Evolutionary conservation across 2,329 filamentous ascomycete genomes (phyloP).

Genomic region (Emergomyces orientalis): DNA sequence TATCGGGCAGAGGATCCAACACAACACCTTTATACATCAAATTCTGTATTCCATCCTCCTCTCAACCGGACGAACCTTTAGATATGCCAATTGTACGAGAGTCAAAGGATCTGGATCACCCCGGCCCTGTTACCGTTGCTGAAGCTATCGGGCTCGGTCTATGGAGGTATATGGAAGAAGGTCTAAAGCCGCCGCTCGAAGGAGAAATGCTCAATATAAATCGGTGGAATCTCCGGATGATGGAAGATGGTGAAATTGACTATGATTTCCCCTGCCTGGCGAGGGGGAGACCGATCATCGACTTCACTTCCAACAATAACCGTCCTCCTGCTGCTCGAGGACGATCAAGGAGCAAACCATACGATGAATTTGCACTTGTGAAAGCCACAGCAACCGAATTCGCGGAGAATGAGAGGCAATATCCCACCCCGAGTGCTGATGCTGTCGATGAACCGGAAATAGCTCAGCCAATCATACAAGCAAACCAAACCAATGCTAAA

Average conservation of each 20-base stretch:
- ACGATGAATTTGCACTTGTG: constrained; percentile 58
- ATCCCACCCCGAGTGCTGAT: constrained; percentile 41
- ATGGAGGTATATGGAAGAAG: constrained; percentile 54
- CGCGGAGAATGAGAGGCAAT: constrained; percentile 49
- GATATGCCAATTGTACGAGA: constrained; percentile 50
- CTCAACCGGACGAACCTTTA: constrained; percentile 46
- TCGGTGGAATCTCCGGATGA: constrained; percentile 57
- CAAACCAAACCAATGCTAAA: constrained; percentile 18
- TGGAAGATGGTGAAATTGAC: constrained; percentile 58
- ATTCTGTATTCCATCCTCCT: constrained; percentile 53
- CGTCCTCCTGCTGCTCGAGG: constrained; percentile 45
- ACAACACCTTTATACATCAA: constrained; percentile 53
- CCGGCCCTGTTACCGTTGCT: constrained; percentile 46
- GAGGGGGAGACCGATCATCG: constrained; percentile 48
- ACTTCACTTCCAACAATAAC: constrained; percentile 61
- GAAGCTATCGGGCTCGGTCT: constrained; percentile 55
- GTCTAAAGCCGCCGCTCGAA: constrained; percentile 44
- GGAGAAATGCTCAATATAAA: constrained; percentile 50
- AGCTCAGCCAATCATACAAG: constrained; percentile 14
- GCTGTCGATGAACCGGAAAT: constrained; percentile 20
- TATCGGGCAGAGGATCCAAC: constrained; percentile 51
- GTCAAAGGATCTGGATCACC: constrained; percentile 44
- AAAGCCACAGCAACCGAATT: constrained; percentile 49
- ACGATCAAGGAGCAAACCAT: constrained; percentile 53
- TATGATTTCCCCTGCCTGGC: constrained; percentile 55